phyloP scores from a whole-genome alignment of 495 filamentous ascomycete species.

The Aspergillus nanangensis region DNA sequence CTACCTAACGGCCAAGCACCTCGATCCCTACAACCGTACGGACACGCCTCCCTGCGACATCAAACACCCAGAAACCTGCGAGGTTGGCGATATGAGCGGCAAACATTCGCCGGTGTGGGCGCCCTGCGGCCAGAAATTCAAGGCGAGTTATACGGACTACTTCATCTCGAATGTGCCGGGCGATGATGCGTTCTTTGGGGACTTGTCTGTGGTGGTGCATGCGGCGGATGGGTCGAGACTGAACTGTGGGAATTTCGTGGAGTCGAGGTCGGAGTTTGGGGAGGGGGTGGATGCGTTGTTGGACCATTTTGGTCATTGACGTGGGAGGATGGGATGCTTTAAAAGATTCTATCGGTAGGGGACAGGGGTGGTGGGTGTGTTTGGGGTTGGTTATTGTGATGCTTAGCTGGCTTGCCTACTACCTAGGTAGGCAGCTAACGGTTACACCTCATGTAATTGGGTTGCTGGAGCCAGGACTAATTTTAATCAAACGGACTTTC shows the following conservation, averaged over 20 bases:
- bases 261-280: neutral
- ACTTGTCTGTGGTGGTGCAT: slow-evolving; percentile 76
- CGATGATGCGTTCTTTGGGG: slow-evolving; percentile 67
- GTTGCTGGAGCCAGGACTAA: too few relatives aligned
- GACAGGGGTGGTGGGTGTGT: too few relatives aligned
- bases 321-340: too few relatives aligned
- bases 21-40: slow-evolving; percentile 63
- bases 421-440: too few relatives aligned
- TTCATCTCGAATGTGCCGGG: slow-evolving; percentile 60
- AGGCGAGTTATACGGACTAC: slow-evolving; percentile 54
- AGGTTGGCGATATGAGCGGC: slow-evolving; percentile 79
- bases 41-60: slow-evolving; percentile 62
- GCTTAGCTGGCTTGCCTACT: too few relatives aligned
- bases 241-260: slow-evolving; percentile 28
- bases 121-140: slow-evolving; percentile 31
- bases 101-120: slow-evolving; percentile 68
- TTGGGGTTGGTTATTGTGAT: too few relatives aligned
- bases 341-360: too few relatives aligned
- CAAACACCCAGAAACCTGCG: slow-evolving; percentile 60
- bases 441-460: too few relatives aligned
- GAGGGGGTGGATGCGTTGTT: too few relatives aligned
- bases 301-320: too few relatives aligned
- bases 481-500: too few relatives aligned
- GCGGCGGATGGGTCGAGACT: slow-evolving; percentile 16
- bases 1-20: slow-evolving; percentile 62